Conservation (phyloP, 2,329 filamentous ascomycete genomes). For the Aspergillus proliferans region DNA sequence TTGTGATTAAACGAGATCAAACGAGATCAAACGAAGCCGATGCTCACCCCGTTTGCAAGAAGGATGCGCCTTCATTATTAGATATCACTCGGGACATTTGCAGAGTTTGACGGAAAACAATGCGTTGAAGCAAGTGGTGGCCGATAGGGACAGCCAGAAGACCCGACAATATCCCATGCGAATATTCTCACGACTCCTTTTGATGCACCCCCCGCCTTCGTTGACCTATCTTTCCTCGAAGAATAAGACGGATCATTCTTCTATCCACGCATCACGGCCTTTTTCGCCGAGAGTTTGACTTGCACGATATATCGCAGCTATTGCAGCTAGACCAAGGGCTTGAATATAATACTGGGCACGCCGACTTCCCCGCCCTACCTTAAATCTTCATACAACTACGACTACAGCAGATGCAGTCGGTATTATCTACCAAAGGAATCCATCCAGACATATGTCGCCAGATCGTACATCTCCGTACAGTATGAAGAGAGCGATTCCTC, state of each 20-base stretch:
- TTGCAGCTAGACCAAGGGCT: not conserved
- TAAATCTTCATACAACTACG: slow-evolving; percentile 1
- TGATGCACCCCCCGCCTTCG: not conserved
- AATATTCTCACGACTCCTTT: not conserved
- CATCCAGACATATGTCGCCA: slow-evolving; percentile 1
- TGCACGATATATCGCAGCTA: not conserved
- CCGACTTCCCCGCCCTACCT: not conserved
- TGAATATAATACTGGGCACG: not conserved
- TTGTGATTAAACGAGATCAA: not conserved
- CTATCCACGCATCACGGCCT: not conserved
- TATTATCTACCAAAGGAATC: not conserved
- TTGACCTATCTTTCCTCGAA: not conserved
- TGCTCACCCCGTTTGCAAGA: not conserved
- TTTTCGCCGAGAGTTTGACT: not conserved
- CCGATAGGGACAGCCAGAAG: slow-evolving; percentile 1
- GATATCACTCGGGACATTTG: not conserved
- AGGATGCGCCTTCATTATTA: slow-evolving; percentile 1
- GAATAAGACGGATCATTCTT: not conserved
- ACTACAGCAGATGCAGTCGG: not conserved
- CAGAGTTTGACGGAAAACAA: not conserved
- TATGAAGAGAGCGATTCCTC: slow-evolving; percentile 1
- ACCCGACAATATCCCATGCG: not conserved
- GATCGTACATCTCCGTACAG: not conserved
- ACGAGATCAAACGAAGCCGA: not conserved
- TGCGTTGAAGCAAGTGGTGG: slow-evolving; percentile 1